Conservation (phyloP, 1,284 basidiomycete genomes). For the Meira nashicola region DNA sequence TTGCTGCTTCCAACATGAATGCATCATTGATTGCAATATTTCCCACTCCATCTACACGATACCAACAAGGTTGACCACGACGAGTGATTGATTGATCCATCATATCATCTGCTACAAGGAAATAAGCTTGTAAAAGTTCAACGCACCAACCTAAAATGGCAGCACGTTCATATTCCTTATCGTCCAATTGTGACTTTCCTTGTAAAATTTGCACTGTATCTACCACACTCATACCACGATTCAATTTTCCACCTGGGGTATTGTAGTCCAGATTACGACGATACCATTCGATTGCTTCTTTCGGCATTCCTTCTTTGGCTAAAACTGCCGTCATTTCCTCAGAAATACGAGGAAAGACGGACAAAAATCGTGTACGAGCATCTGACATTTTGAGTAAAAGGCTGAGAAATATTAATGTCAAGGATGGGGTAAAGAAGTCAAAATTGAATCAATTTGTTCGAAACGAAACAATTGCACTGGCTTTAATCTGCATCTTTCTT, state of each 20-base stretch:
- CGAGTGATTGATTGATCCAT: conserved; percentile 93
- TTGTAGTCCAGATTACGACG: conserved; percentile 74
- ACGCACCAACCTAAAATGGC: conserved; percentile 94
- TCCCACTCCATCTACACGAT: conserved; percentile 62
- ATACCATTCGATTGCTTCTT: conserved; percentile 77
- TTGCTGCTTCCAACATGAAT: conserved; percentile 92
- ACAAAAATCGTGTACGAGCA: conserved; percentile 55
- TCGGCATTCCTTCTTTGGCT: conserved; percentile 62
- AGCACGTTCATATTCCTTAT: conserved; percentile 74
- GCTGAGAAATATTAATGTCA: no score
- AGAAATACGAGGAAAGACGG: conserved; percentile 59
- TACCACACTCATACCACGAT: conserved; percentile 88
- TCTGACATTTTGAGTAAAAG: not conserved
- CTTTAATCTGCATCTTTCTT: no score
- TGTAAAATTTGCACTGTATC: conserved; percentile 85
- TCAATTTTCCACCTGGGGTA: conserved; percentile 91
- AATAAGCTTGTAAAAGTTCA: conserved; percentile 94
- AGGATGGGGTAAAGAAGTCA: no score
- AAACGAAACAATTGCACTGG: no score
- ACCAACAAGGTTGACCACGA: conserved; percentile 98
- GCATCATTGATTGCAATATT: conserved; percentile 93
- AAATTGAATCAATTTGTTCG: no score
- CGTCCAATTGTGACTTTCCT: conserved; percentile 55
- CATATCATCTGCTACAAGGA: conserved; percentile 96
- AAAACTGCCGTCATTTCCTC: conserved; percentile 64